phyloP scores from a whole-genome alignment of 2,329 filamentous ascomycete genomes.

The Hymenoscyphus fraxineus region DNA sequence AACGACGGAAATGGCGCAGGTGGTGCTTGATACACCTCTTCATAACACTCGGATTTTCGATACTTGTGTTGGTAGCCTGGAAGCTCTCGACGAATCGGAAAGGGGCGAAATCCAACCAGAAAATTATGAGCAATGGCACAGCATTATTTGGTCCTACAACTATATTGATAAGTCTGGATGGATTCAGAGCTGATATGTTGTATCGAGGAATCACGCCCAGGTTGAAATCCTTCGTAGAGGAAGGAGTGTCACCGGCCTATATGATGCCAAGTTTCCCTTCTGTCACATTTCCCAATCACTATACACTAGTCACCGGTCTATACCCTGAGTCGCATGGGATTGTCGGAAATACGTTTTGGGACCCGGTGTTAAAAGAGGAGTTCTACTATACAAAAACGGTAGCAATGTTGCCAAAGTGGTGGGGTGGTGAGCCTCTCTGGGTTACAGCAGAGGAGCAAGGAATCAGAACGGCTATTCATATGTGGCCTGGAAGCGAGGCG shows the following conservation, averaged over 20 bases:
- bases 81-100: slow-evolving; percentile 51
- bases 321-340: slow-evolving; percentile 92
- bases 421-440: slow-evolving; percentile 93
- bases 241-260: slow-evolving; percentile 84
- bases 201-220: slow-evolving; percentile 78
- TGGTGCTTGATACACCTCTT: slow-evolving; percentile 52
- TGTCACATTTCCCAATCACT: slow-evolving; percentile 96
- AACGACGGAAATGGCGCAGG: slow-evolving; percentile 50
- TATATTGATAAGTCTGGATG: slow-evolving; percentile 88
- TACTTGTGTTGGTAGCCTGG: slow-evolving; percentile 55
- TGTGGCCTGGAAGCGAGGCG: slow-evolving; percentile 98
- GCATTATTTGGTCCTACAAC: slow-evolving; percentile 88
- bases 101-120: slow-evolving; percentile 32
- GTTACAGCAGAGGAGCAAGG: slow-evolving; percentile 82
- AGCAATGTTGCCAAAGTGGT: slow-evolving; percentile 84
- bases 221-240: slow-evolving; percentile 68
- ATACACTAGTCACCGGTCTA: slow-evolving; percentile 85
- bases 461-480: slow-evolving; percentile 79
- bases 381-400: slow-evolving; percentile 83
- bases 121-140: slow-evolving; percentile 71
- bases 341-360: slow-evolving; percentile 94
- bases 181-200: slow-evolving; percentile 90
- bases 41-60: slow-evolving; percentile 51
- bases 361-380: slow-evolving; percentile 68
- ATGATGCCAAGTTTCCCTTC: slow-evolving; percentile 95